Base-by-base conservation (phyloP, 1,284 basidiomycete genomes). In the Vanrija sp. region DNA sequence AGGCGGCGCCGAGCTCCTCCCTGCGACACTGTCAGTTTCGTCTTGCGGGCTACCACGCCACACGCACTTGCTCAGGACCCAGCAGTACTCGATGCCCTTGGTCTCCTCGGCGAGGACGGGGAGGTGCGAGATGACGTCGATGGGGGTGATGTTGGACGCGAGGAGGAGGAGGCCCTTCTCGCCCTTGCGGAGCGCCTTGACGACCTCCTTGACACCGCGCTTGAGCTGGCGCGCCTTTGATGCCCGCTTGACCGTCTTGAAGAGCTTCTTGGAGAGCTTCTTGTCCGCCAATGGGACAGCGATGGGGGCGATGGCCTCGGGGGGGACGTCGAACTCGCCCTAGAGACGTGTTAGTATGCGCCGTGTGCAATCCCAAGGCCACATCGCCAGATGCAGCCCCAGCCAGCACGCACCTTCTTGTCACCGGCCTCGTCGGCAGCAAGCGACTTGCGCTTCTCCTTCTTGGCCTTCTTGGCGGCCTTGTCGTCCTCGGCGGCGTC, bases 91-190 rank as follows among this genome's bases (percentile, higher is more conserved):
- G 69, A 97, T 88, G 47, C 86, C 83, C 25, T 49, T 52, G 6
- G 91, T 88, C 74, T 99, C 96, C 78, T 99, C 96, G 53, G 90
- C 88, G 67, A 98, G 80, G 27, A 98, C 80, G 15, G 96, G 96
- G 51, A 99, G 82, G 78, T 98, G 96, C 20, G 92, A 94, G 65
- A 98, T 89, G 64, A 99, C 97, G 77, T 99, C 96, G 67, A 98
- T 88, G 22, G 96, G 96, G 45, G 89, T 94, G 71, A 98, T 98
- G 77, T 98, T 96, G 41, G 88, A 94, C 5, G 96, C 96, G 53
- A 99, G 84, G 52, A 99, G 80, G 42, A 98, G 84, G 22, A 99
- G 80, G 18, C 93, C 93, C 80, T 89, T 90, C 75, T 97, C 93
- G 51, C 92, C 92, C 75, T 97, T 97, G 51, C 92, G 83, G 47